phyloP scores from a whole-genome alignment of 305 asterid genomes.

The Solanum hybrid region DNA sequence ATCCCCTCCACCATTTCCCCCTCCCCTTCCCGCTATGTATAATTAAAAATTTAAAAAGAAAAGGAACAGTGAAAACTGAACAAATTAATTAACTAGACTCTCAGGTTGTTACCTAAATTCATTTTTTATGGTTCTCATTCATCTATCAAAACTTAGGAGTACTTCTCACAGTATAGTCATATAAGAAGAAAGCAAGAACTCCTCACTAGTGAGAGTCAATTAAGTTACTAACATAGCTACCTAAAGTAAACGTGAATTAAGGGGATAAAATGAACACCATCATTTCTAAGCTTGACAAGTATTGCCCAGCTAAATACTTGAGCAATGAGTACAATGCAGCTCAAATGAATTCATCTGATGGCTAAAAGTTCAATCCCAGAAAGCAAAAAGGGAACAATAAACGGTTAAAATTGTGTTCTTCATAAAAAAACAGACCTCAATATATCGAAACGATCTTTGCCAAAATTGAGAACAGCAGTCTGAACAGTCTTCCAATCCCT shows the following conservation, averaged over 20 bases:
- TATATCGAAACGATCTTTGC: slow-evolving; percentile 85
- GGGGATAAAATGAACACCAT: neutral
- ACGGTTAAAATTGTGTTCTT: neutral
- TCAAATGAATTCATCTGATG: neutral
- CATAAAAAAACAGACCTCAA: slow-evolving; percentile 37
- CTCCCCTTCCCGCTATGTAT: neutral
- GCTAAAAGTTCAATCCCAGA: neutral
- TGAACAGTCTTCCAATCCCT: slow-evolving; percentile 74
- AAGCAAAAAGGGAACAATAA: neutral
- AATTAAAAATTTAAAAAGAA: neutral
- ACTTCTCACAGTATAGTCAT: neutral
- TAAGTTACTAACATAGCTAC: neutral
- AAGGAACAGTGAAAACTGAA: neutral
- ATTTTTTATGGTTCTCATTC: neutral
- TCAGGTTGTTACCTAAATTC: neutral
- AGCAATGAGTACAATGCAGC: neutral
- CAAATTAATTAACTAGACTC: neutral
- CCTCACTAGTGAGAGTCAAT: neutral
- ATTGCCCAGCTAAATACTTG: neutral
- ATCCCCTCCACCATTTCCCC: neutral
- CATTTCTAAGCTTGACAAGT: neutral
- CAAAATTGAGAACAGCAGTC: slow-evolving; percentile 68
- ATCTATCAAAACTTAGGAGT: neutral
- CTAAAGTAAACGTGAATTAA: neutral
- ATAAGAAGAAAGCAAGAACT: neutral